Conservation (phyloP, 1,284 basidiomycete species). For the Boletus semigastroideus region DNA sequence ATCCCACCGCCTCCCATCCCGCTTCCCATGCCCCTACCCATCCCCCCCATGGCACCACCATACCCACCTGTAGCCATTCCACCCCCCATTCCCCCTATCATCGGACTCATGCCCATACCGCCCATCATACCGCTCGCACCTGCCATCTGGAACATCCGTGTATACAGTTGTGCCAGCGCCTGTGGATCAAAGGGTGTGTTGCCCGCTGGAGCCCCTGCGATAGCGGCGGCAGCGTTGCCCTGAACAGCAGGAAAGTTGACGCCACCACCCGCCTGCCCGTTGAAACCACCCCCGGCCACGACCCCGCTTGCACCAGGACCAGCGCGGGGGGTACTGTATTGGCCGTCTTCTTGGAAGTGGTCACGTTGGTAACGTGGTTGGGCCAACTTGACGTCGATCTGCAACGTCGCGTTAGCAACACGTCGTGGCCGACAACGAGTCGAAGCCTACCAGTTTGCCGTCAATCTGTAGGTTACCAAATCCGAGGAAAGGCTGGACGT, state of each 20-base stretch:
- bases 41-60: constrained; percentile 35
- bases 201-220: constrained; percentile 29
- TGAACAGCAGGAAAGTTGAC: constrained; percentile 28
- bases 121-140: constrained; percentile 45
- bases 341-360: constrained; percentile 41
- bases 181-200: constrained; percentile 77
- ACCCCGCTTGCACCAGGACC: constrained; percentile 17
- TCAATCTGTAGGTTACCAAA: constrained; percentile 88
- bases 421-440: background rate
- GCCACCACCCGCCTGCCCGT: constrained; percentile 23
- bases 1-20: constrained; percentile 40
- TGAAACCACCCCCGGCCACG: constrained; percentile 19
- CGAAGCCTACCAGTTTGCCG: constrained; percentile 75
- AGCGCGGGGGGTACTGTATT: constrained; percentile 25
- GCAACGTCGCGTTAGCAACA: constrained; percentile 7
- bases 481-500: constrained; percentile 82
- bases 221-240: constrained; percentile 25
- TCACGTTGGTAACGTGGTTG: constrained; percentile 84
- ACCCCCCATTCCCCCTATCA: constrained; percentile 31
- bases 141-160: constrained; percentile 80
- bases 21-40: constrained; percentile 39
- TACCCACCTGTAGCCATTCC: constrained; percentile 42
- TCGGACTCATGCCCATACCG: constrained; percentile 36
- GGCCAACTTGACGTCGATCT: constrained; percentile 96
- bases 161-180: constrained; percentile 76